Evolutionary conservation across 2,329 filamentous ascomycete species (phyloP).

Genomic region (Phaeoacremonium minimum): DNA sequence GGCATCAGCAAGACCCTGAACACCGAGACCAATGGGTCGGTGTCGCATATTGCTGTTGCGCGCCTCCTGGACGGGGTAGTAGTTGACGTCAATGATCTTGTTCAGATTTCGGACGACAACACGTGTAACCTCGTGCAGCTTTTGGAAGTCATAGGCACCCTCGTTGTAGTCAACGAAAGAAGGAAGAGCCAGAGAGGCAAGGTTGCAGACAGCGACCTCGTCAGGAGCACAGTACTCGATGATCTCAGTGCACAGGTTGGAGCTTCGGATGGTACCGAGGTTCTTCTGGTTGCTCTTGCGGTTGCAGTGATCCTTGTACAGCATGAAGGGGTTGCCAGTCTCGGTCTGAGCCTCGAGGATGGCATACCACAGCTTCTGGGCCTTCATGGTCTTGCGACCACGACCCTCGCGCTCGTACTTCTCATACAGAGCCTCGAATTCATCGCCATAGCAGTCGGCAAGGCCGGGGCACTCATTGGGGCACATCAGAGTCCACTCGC

Average conservation of each 20-base stretch:
- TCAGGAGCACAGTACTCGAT: constrained; percentile 96
- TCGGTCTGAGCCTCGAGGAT: constrained; percentile 98
- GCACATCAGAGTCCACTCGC: constrained; percentile 96
- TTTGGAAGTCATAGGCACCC: constrained; percentile 89
- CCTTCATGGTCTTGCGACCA: constrained; percentile 87
- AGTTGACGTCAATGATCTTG: constrained; percentile 97
- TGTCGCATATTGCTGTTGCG: constrained; percentile 96
- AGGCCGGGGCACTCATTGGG: constrained; percentile 94
- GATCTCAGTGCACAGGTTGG: constrained; percentile 98
- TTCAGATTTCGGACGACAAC: constrained; percentile 94
- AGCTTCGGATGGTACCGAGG: constrained; percentile 95
- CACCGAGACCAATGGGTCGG: constrained; percentile 91
- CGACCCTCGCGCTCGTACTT: constrained; percentile 85
- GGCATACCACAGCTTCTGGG: constrained; percentile 99
- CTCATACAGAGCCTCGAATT: constrained; percentile 93
- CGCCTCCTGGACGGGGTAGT: constrained; percentile 95
- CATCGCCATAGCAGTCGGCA: constrained; percentile 94
- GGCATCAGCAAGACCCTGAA: constrained; percentile 94
- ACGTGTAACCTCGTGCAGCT: constrained; percentile 90
- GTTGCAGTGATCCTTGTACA: constrained; percentile 99
- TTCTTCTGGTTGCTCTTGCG: constrained; percentile 99
- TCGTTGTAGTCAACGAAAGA: constrained; percentile 84
- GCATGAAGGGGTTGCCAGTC: constrained; percentile 98
- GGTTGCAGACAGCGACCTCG: constrained; percentile 97
- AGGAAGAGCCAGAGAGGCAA: constrained; percentile 89